These are phyloP conservation scores for Didymella exigua DNA, from an alignment of 2,329 filamentous ascomycete genomes.

Conservation along the genomic window DNA sequence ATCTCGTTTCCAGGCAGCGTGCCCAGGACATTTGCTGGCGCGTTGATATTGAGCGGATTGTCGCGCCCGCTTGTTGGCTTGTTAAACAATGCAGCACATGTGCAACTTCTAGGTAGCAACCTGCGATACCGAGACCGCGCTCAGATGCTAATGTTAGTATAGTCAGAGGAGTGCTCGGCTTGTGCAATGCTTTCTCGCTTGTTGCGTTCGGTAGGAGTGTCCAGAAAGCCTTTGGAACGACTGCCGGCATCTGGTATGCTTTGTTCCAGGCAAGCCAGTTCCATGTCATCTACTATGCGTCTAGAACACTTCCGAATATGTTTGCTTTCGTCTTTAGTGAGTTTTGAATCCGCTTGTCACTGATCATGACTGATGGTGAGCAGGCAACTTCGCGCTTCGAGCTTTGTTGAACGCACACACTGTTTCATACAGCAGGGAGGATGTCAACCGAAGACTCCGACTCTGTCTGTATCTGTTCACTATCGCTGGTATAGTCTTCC, in stretches of 20 bases:
- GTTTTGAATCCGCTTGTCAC: constrained; percentile 37
- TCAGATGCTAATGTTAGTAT: background rate
- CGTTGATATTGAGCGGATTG: constrained; percentile 75
- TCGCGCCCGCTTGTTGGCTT: constrained; percentile 69
- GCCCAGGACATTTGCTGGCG: constrained; percentile 86
- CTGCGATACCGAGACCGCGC: background rate
- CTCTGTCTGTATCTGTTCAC: constrained; percentile 77
- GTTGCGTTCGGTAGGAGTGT: constrained; percentile 69
- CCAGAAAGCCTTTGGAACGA: constrained; percentile 68
- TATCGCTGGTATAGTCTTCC: constrained; percentile 81
- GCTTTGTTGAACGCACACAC: constrained; percentile 57
- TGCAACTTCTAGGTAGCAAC: constrained; percentile 61
- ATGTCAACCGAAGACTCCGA: constrained; percentile 58
- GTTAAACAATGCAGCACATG: constrained; percentile 61
- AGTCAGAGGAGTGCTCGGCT: constrained; percentile 78
- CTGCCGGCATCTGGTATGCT: constrained; percentile 77
- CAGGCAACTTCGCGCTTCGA: constrained; percentile 69
- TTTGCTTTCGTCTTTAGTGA: constrained; percentile 87
- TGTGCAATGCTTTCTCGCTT: constrained; percentile 74
- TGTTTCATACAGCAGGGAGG: constrained; percentile 41
- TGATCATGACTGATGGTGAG: background rate
- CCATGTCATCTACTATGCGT: constrained; percentile 90
- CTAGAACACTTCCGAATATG: constrained; percentile 92
- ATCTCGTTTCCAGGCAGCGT: constrained; percentile 89
- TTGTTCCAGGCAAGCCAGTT: constrained; percentile 83